Evolutionary conservation across 2,329 filamentous ascomycete genomes (phyloP), one percentile per base, ranked within the genome.

Genomic region (Gaeumannomyces sp.): DNA sequence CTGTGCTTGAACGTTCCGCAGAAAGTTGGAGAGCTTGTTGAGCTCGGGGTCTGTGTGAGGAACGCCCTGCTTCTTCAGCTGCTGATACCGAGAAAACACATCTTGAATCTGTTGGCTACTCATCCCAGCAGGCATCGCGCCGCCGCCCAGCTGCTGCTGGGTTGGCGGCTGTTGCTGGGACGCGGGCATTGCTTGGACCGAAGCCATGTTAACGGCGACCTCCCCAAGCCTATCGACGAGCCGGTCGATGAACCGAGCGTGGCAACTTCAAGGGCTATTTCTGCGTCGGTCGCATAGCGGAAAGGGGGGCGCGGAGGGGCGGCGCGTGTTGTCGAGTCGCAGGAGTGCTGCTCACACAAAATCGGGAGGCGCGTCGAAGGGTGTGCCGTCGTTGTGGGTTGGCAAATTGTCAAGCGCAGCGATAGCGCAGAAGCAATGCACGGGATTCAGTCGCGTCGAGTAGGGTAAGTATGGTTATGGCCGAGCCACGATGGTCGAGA

Each of bases 11-110:
- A 97, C 85, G 70, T 83, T 87, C 53, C 85, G 76, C 67, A 97
- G 83, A 67, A 96, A 87, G 67, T 90, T 87, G 64, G 92, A 89
- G 38, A 88, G 85, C 77, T 95, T 96, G 72, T 94, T 84, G 72
- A 89, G 93, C 75, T 98, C 93, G 60, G 94, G 94, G 72, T 98
- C 93, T 65, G 84, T 89, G 65, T 88, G 84, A 57, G 91, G 86
- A 29, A 96, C 89, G 70, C 93, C 93, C 71, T 89, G 84, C 65
- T 91, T 85, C 77, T 94, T 95, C 90, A 98, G 93, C 75, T 91
- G 87, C 73, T 91, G 89, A 69, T 91, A 95, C 84, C 92, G 93
- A 93, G 81, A 78, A 68, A 83, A 90, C 70, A 91, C 83, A 72
- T 92, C 90, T 76, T 93, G 90, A 58, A 93, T 84, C 74, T 92